These are phyloP conservation scores for Globisporangium takayamanum DNA, from an alignment of 352 stramenopile species.

Conservation along the genomic window DNA sequence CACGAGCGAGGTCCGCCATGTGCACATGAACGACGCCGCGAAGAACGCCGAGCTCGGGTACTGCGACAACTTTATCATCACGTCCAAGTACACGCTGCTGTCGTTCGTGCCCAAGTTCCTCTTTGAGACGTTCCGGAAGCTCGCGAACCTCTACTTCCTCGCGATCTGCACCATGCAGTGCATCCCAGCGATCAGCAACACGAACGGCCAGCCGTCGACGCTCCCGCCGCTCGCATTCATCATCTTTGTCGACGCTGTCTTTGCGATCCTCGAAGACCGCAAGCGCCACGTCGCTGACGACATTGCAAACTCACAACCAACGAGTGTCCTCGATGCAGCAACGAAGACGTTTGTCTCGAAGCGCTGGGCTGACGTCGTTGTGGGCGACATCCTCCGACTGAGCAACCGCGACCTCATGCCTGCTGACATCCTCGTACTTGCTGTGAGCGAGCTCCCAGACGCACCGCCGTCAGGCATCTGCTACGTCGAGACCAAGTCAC, in stretches of 20 bases:
- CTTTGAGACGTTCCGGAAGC: slow-evolving; percentile 87
- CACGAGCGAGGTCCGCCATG: slow-evolving; percentile 38
- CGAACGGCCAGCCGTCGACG: slow-evolving; percentile 77
- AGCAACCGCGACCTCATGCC: slow-evolving; percentile 78
- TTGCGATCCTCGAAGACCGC: slow-evolving; percentile 83
- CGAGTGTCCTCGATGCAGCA: slow-evolving; percentile 44
- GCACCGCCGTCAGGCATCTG: slow-evolving; percentile 63
- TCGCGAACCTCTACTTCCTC: slow-evolving; percentile 93
- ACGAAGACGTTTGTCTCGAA: slow-evolving; percentile 44
- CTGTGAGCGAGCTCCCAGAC: slow-evolving; percentile 58
- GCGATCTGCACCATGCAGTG: slow-evolving; percentile 84
- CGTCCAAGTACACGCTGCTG: slow-evolving; percentile 87
- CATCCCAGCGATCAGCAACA: slow-evolving; percentile 90
- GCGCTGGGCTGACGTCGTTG: slow-evolving; percentile 74
- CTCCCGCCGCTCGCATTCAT: slow-evolving; percentile 88
- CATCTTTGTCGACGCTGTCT: slow-evolving; percentile 85
- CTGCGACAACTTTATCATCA: slow-evolving; percentile 88
- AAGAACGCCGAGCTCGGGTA: slow-evolving; percentile 54
- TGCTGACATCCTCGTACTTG: slow-evolving; percentile 80
- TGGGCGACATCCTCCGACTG: slow-evolving; percentile 82
- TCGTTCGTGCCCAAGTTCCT: slow-evolving; percentile 90
- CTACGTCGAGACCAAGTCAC: slow-evolving; percentile 89
- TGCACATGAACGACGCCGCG: slow-evolving; percentile 52
- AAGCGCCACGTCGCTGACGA: slow-evolving; percentile 82
- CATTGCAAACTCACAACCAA: slow-evolving; percentile 69